A percentile compares a stretch with the other conserved stretches of the same genome.
phyloP scores from a whole-genome alignment of 805 yeast species.

The Metschnikowia reukaufii region DNA sequence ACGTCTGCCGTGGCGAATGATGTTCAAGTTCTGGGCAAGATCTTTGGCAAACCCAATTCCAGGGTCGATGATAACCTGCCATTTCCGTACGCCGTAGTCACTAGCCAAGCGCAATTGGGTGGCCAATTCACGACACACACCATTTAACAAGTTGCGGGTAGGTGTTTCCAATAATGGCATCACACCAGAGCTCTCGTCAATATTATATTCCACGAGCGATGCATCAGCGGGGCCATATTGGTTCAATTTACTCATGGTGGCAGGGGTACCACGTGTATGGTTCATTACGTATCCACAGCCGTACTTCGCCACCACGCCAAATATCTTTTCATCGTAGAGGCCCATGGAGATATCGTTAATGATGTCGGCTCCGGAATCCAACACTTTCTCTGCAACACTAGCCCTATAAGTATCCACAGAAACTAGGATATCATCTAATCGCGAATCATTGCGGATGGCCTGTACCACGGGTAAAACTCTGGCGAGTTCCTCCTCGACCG shows the following conservation, averaged over 20 bases:
- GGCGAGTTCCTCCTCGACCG: constrained; percentile 61
- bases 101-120: constrained; percentile 56
- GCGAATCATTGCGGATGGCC: constrained; percentile 50
- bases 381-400: constrained; percentile 65
- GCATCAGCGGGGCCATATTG: constrained; percentile 47
- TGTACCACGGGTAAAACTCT: constrained; percentile 71
- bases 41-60: constrained; percentile 96
- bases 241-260: constrained; percentile 64
- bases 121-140: constrained; percentile 66
- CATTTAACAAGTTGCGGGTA: constrained; percentile 45
- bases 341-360: constrained; percentile 92
- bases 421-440: constrained; percentile 47
- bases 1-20: constrained; percentile 53
- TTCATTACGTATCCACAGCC: constrained; percentile 78
- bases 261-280: constrained; percentile 82
- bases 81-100: constrained; percentile 65
- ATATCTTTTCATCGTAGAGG: constrained; percentile 61
- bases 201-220: constrained; percentile 37
- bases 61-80: constrained; percentile 93
- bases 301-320: constrained; percentile 62
- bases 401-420: constrained; percentile 90
- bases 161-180: constrained; percentile 22
- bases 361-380: constrained; percentile 81
- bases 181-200: constrained; percentile 16
- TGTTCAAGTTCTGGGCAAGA: constrained; percentile 62